These are phyloP conservation scores for Thraustochytrium sp. DNA, from an alignment of 352 stramenopile genomes.

Conservation along the genomic window DNA sequence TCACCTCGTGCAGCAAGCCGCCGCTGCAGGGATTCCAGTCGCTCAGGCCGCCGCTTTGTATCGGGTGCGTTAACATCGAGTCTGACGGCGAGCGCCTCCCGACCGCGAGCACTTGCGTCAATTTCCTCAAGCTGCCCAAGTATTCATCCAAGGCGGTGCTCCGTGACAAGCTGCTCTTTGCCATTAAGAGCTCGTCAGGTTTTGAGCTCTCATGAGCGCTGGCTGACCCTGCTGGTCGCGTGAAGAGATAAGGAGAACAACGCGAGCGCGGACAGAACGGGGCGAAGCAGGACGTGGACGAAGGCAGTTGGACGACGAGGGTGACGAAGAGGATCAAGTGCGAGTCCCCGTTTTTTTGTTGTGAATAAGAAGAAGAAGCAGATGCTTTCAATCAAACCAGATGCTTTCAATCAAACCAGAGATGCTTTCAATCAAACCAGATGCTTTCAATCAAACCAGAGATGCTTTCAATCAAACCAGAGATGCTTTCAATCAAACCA, in stretches of 20 bases:
- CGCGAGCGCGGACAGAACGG: background rate
- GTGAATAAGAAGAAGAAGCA: too few species aligned
- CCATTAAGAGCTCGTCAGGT: conserved; percentile 83
- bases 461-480: too few species aligned
- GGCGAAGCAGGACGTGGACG: too few species aligned
- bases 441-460: too few species aligned
- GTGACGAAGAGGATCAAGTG: too few species aligned
- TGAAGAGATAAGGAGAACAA: background rate
- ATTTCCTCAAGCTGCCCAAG: conserved; percentile 91
- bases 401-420: too few species aligned
- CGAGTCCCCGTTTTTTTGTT: too few species aligned
- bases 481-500: too few species aligned
- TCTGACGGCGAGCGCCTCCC: conserved; percentile 69
- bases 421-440: too few species aligned
- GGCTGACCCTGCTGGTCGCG: background rate
- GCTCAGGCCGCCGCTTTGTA: conserved; percentile 86
- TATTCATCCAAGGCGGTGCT: conserved; percentile 89
- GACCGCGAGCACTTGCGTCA: conserved; percentile 92
- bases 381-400: too few species aligned
- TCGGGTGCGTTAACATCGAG: conserved; percentile 63
- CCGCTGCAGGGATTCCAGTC: conserved; percentile 86
- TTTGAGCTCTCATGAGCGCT: conserved; percentile 88
- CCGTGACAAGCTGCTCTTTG: conserved; percentile 81
- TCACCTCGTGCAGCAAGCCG: conserved; percentile 78
- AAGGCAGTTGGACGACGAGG: too few species aligned